A percentile compares a stretch with the other conserved stretches of the same genome.
Conservation (phyloP, 176 grass and related monocot species). For the Pontederia paniculata region DNA sequence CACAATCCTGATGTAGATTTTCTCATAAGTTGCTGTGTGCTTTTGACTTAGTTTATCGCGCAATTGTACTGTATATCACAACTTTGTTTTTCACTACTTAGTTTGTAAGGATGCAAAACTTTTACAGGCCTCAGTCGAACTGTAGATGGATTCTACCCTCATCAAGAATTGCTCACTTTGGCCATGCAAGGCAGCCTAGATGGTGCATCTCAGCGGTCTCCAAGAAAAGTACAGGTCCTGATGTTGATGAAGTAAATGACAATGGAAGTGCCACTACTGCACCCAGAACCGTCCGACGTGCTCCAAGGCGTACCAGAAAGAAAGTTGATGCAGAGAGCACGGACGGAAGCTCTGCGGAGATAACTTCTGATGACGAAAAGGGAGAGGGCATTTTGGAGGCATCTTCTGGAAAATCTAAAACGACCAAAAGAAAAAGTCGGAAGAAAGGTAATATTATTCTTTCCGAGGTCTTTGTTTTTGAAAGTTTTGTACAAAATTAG, state of each 20-base stretch:
- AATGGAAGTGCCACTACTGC: slow-evolving; percentile 24
- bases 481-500: not conserved
- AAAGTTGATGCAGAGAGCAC: slow-evolving; percentile 25
- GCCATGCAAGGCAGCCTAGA: slow-evolving; percentile 16
- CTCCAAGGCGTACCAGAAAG: slow-evolving; percentile 33
- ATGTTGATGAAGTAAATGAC: slow-evolving; percentile 15
- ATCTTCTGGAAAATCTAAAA: slow-evolving; percentile 37
- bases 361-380: slow-evolving; percentile 4
- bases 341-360: slow-evolving; percentile 3
- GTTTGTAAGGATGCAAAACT: slow-evolving; percentile 17
- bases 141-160: slow-evolving; percentile 18
- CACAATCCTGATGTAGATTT: too few relatives aligned
- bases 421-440: slow-evolving; percentile 24
- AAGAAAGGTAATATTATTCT: slow-evolving; percentile 52
- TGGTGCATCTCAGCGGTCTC: slow-evolving; percentile 20
- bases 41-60: too few relatives aligned
- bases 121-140: slow-evolving; percentile 27
- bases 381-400: slow-evolving; percentile 14
- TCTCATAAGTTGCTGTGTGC: too few relatives aligned
- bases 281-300: slow-evolving; percentile 19
- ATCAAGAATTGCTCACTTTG: slow-evolving; percentile 1
- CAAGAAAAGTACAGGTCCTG: slow-evolving; percentile 36
- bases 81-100: not conserved
- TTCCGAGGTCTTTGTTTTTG: not conserved
- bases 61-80: too few relatives aligned